Evolutionary conservation across 2,329 filamentous ascomycete species (phyloP), one percentile per base, ranked within the genome.

Genomic region (Ceratocystis papillata): DNA sequence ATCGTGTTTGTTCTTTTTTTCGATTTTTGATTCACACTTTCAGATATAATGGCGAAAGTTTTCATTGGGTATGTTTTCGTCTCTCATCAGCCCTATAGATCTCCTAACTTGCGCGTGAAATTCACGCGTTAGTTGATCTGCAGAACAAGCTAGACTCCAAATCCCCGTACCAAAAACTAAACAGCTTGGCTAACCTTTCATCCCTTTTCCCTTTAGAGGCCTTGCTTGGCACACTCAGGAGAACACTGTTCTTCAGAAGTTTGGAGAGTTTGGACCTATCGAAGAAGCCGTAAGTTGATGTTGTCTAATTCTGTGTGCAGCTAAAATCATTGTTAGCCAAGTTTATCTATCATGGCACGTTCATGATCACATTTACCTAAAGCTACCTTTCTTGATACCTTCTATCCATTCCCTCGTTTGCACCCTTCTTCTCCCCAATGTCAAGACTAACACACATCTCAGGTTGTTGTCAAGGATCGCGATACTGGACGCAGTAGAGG

Each of bases 141-240:
- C 28, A 59, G 25, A 33, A 8, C 15, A 37, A 33, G 25, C 55
- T 20, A 22, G 46, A 20, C 46, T 50, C 46, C 55, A 10, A 37
- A 30, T 25, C 12, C 20, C 20, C 25, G n/a, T 12, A 37, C n/a
- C 28, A n/a, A n/a, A 33, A 15, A 37, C 25, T 7, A 25, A n/a
- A 59, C 25, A 8, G 28, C 28, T 17, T 17, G 53, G n/a, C 55
- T 59, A 59, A 59, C 28, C 3, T 59, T 28, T 37, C 25, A 4
- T 33, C 33, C 28, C 17, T 6, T 45, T 17, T 46, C 37, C 10
- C 37, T 67, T 7, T 33, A 96, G 93, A 74, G 94, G 94, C 83
- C 90, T 99, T 72, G 90, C 94, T 73, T 99, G 94, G 94, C 92
- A 96, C 80, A 99, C 94, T 70, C 91, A 95, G 77, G 93, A 97